Conservation (phyloP, 495 filamentous ascomycete genomes). For the Tuber calosporum region DNA sequence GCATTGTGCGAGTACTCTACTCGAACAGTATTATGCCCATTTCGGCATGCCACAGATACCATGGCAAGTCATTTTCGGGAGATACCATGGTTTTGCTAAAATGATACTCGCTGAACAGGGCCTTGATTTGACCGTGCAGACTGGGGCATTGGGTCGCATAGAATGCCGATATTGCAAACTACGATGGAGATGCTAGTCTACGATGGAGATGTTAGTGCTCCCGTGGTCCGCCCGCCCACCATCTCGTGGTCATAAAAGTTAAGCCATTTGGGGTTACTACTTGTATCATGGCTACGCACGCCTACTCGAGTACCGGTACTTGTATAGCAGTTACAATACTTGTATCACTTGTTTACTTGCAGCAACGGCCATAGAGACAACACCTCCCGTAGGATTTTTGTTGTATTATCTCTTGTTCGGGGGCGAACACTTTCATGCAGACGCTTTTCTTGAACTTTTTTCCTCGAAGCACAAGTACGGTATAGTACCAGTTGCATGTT, state of each 20-base stretch:
- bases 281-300: neutral
- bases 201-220: too few relatives aligned
- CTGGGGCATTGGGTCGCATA: neutral
- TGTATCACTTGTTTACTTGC: neutral
- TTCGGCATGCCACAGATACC: too few relatives aligned
- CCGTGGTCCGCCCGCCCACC: neutral
- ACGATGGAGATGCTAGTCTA: neutral
- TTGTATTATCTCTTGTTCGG: neutral
- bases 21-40: neutral
- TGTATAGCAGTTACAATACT: too few relatives aligned
- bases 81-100: too few relatives aligned
- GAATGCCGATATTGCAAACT: neutral
- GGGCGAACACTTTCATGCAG: neutral
- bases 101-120: too few relatives aligned
- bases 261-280: neutral
- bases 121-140: too few relatives aligned
- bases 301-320: too few relatives aligned
- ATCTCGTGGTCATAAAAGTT: neutral
- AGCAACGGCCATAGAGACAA: neutral
- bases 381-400: neutral
- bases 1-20: neutral
- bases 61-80: too few relatives aligned
- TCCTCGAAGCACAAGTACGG: neutral
- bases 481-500: neutral
- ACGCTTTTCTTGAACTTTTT: neutral